A percentile compares a stretch with the other conserved stretches of the same genome.
Evolutionary conservation across 768 basidiomycete genomes (phyloP).

Genomic region (Leccinum subgranulosum): DNA sequence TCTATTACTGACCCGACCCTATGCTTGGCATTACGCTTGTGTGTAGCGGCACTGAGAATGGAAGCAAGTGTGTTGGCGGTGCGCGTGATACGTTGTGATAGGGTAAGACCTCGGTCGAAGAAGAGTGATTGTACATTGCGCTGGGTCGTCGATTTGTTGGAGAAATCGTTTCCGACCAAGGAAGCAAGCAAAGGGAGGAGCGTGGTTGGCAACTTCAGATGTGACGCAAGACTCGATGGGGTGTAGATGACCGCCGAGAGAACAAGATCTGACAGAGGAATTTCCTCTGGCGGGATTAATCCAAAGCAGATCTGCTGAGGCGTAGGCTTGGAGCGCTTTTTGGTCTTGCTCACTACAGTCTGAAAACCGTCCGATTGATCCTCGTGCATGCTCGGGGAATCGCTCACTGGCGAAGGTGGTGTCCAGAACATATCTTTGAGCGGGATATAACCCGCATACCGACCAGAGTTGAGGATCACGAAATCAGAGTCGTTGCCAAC

Average conservation of each 20-base stretch:
- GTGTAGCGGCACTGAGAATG: conserved; percentile 49
- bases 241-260: conserved; percentile 59
- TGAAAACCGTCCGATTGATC: conserved; percentile 56
- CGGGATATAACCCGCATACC: conserved; percentile 75
- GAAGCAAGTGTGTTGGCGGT: conserved; percentile 56
- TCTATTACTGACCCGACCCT: conserved; percentile 71
- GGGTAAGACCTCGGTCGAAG: conserved; percentile 58
- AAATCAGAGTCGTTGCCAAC: conserved; percentile 82
- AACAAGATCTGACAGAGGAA: conserved; percentile 35
- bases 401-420: conserved; percentile 22
- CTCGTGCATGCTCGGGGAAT: conserved; percentile 19
- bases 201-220: conserved; percentile 63
- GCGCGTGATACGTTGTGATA: conserved; percentile 62
- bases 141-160: conserved; percentile 46
- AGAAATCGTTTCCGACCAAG: conserved; percentile 79
- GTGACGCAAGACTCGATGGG: conserved; percentile 57
- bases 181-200: conserved; percentile 78
- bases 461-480: conserved; percentile 70
- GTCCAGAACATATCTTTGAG: conserved; percentile 75
- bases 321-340: conserved; percentile 40
- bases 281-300: conserved; percentile 53
- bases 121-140: conserved; percentile 59
- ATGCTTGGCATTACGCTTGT: conserved; percentile 49
- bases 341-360: conserved; percentile 51
- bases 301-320: conserved; percentile 25